Evolutionary conservation across 495 filamentous ascomycete species (phyloP).

Genomic region (Penicillium desertorum): DNA sequence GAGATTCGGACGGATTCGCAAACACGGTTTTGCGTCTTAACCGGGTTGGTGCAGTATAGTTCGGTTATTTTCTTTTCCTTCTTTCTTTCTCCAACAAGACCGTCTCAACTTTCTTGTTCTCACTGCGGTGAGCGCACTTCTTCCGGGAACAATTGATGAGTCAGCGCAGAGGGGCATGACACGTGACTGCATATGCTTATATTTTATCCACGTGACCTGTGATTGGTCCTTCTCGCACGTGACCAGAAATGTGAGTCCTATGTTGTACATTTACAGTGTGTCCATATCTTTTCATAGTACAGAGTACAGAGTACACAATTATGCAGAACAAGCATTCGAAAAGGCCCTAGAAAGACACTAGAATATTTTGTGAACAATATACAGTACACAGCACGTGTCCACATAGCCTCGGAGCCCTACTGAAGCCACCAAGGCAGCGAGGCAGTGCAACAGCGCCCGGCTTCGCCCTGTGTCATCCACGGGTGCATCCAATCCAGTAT

Average conservation of each 20-base stretch:
- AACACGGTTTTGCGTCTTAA: neutral
- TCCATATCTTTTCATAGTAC: neutral
- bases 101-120: constrained; percentile 11
- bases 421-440: neutral
- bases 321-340: neutral
- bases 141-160: constrained; percentile 2
- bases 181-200: neutral
- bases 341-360: neutral
- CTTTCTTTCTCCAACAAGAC: constrained; percentile 8
- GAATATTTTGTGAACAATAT: neutral
- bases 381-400: neutral
- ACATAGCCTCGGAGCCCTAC: constrained; percentile 1
- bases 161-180: constrained; percentile 6
- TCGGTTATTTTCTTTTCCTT: neutral
- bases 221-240: neutral
- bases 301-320: too few relatives aligned
- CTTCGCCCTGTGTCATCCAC: neutral
- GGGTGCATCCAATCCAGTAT: neutral
- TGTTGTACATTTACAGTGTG: neutral
- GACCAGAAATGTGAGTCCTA: neutral
- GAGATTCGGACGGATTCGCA: neutral
- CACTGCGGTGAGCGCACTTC: constrained; percentile 7
- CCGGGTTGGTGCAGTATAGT: neutral
- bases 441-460: constrained; percentile 12
- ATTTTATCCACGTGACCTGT: neutral